Conservation (phyloP, 306 rosid species). For the Sicyos baderoa region DNA sequence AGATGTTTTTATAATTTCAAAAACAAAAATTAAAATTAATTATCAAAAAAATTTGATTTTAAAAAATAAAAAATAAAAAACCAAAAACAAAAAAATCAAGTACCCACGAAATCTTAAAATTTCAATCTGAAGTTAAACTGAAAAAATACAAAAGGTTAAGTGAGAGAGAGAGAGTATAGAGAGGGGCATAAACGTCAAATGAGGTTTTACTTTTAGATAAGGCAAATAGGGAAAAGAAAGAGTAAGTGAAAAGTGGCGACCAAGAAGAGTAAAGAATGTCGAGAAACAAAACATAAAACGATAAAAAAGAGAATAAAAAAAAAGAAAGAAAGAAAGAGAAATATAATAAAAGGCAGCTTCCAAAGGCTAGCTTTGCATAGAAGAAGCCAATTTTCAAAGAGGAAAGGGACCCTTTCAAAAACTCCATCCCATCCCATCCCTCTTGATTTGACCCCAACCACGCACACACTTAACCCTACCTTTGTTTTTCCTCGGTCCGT, state of each 20-base stretch:
- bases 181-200: not conserved
- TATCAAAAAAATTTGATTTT: too few relatives aligned
- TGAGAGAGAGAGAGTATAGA: too few relatives aligned
- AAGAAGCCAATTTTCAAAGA: conserved; percentile 53
- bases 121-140: too few relatives aligned
- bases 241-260: not conserved
- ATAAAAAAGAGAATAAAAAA: not conserved
- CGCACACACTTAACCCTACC: not conserved
- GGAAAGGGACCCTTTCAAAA: conserved; percentile 27
- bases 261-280: not conserved
- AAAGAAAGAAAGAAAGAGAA: too few relatives aligned
- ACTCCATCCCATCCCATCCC: not conserved
- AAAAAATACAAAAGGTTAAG: too few relatives aligned
- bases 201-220: too few relatives aligned
- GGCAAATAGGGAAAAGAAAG: too few relatives aligned
- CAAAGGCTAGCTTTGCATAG: conserved; percentile 54
- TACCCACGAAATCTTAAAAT: too few relatives aligned
- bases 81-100: too few relatives aligned
- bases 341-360: conserved; percentile 19
- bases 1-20: too few relatives aligned
- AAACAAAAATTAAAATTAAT: too few relatives aligned
- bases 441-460: conserved; percentile 5
- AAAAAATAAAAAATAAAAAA: too few relatives aligned
- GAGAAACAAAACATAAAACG: conserved; percentile 6
- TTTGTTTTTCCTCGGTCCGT: not conserved